phyloP scores from a whole-genome alignment of 1,284 basidiomycete species.

The Retiboletus flavoniger region DNA sequence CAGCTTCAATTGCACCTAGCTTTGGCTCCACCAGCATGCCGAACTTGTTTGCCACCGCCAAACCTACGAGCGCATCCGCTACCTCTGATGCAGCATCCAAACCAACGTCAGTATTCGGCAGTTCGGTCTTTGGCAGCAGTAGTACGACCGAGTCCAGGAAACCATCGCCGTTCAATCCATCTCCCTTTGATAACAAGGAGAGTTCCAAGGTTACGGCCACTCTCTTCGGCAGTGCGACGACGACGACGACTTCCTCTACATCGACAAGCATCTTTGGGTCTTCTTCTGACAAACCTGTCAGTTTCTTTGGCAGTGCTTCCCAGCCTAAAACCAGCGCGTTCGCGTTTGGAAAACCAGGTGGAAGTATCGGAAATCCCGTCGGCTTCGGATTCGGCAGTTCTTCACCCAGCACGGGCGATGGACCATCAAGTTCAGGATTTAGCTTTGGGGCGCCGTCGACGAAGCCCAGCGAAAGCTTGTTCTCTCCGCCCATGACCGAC shows the following conservation, averaged over 20 bases:
- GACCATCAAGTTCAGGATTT: slow-evolving; percentile 20
- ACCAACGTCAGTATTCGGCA: slow-evolving; percentile 27
- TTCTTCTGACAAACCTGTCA: slow-evolving; percentile 28
- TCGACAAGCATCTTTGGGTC: slow-evolving; percentile 22
- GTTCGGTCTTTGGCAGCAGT: slow-evolving; percentile 28
- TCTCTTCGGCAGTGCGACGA: slow-evolving; percentile 23
- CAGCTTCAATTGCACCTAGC: slow-evolving; percentile 9
- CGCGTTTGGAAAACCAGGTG: slow-evolving; percentile 36
- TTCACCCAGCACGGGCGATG: slow-evolving; percentile 33
- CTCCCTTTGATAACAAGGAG: slow-evolving; percentile 15
- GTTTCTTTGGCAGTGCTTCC: slow-evolving; percentile 35
- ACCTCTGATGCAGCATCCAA: slow-evolving; percentile 22
- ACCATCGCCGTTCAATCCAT: slow-evolving; percentile 9
- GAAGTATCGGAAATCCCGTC: slow-evolving; percentile 57
- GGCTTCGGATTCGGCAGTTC: slow-evolving; percentile 56
- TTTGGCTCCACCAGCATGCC: slow-evolving; percentile 20
- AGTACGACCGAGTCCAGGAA: slow-evolving; percentile 17
- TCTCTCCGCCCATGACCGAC: slow-evolving; percentile 32
- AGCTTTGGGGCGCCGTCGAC: slow-evolving; percentile 32
- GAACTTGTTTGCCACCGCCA: slow-evolving; percentile 27
- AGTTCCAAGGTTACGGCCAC: slow-evolving; percentile 9
- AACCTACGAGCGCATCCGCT: slow-evolving; percentile 18
- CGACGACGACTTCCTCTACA: slow-evolving; percentile 11
- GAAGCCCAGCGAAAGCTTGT: slow-evolving; percentile 26
- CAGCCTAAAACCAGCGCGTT: slow-evolving; percentile 26